Base-by-base conservation (phyloP, 225 moss, liverwort and hornwort species). In the Marchantia paleacea region DNA sequence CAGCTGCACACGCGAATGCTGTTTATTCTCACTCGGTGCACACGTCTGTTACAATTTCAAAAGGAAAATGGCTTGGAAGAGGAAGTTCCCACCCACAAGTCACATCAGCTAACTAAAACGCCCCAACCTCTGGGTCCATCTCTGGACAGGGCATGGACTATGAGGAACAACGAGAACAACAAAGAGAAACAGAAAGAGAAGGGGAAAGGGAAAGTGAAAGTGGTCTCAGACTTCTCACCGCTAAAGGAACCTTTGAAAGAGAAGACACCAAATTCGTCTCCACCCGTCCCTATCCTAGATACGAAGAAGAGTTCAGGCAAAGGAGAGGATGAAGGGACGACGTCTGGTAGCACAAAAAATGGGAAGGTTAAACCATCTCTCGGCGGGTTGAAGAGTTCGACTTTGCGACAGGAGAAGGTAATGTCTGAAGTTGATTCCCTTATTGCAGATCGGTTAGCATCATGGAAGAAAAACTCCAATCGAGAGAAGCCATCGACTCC, bases 1-100 rank as follows among this genome's bases (percentile, higher is more conserved):
- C 94, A 92, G 88, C 88, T 94, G 11, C 99, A 99, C 78, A 99
- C 95, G 28, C 88, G 95, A 69, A 94, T 99, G 91, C 95, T 99
- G 49, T 99, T 99, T 82, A 92, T 95, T 84, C 86, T 99, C 78
- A 99, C 99, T 66, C 92, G 99, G 72, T 99, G 99, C 82, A 99
- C 95, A 67, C 95, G 99, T 84, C 85, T 99, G 53, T 84, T 99
- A 77, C 99, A 99, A 79, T 95, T 94, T 67, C 92, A 95, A 78
- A 99, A 95, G 84, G 91, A 85, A 61, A 99, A 91, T 81, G 89
- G 90, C 10, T 85, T 91, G 19, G 92, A 95, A 70, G 83, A 92
- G 83, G 94, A 94, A 84, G 62, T 80, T 65, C 79, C 84, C 25
- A 91, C 93, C 55, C 89, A 91, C 69, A 91, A 92, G 75, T 86